Base-by-base conservation (phyloP, 163 green algal genomes). In the Scenedesmus sp. region DNA sequence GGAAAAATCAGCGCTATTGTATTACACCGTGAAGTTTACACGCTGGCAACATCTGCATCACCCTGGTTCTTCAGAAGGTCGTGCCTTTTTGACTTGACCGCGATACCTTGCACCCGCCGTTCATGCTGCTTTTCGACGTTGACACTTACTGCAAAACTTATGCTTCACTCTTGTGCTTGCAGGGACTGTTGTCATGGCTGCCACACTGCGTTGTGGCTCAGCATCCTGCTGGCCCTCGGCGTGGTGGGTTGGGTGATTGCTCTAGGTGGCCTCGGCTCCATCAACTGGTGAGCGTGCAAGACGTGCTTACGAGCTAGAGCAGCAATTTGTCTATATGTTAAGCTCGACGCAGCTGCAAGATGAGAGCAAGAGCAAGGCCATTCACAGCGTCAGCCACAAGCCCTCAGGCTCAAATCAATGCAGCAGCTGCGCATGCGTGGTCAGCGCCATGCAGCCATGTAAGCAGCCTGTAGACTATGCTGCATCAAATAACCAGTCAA, bases 241-340 rank as follows among this genome's bases (percentile, higher is more conserved):
- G 37, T 89, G 26, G 59, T 46, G 10, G 59, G 40, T 30, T 89
- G 83, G 83, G 61, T 82, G 12, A 89, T 89, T n/a, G 83, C 83
- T 13, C 83, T 89, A 6, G 83, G 83, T 42, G 83, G 83, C 61
- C 83, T 89, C 40, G 83, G 83, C 37, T 46, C 83, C 37, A 79
- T 89, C 59, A 89, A 89, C 83, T 89, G 83, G 83, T 89, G 35
- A 44, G 72, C n/a, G 7, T 78, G 65, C 33, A 44, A 35, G 12
- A 37, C 33, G 33, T 35, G 4, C 59, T 12, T 5, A 72, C 4
- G 59, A 35, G 18, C 9, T 9, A 72, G 9, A 72, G 20, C 59
- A 35, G 22, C 59, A 35, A n/a, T n/a, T n/a, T n/a, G n/a, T n/a
- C n/a, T n/a, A n/a, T n/a, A n/a, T n/a, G n/a, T 56, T 10, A 56